Conservation (phyloP, 1,284 basidiomycete species). For the Boletus sp. region DNA sequence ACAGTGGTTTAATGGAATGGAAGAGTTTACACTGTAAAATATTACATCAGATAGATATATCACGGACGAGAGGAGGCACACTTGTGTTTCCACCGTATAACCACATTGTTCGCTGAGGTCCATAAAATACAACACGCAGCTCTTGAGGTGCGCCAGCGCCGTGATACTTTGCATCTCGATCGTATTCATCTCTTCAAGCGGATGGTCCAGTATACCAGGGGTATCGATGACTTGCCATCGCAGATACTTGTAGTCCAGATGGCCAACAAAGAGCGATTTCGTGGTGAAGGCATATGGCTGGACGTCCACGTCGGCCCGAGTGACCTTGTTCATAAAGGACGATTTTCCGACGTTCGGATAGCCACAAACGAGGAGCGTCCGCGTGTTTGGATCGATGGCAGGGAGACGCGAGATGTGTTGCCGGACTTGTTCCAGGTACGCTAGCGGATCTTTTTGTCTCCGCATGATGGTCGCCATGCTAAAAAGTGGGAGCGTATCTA, state of each 20-base stretch:
- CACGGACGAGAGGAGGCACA: slow-evolving; percentile 32
- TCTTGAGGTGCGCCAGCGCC: slow-evolving; percentile 89
- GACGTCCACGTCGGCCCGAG: slow-evolving; percentile 94
- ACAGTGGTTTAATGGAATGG: slow-evolving; percentile 96
- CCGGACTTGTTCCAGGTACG: slow-evolving; percentile 94
- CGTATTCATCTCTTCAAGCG: slow-evolving; percentile 97
- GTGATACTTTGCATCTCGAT: slow-evolving; percentile 99
- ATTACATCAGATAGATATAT: slow-evolving; percentile 1
- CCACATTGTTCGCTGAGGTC: slow-evolving; percentile 96
- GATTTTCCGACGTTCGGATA: slow-evolving; percentile 98
- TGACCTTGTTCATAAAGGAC: slow-evolving; percentile 97
- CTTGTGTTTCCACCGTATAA: slow-evolving; percentile 90
- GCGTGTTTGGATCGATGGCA: slow-evolving; percentile 93
- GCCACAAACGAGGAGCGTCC: slow-evolving; percentile 91
- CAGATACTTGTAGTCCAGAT: slow-evolving; percentile 96
- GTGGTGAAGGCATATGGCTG: slow-evolving; percentile 98
- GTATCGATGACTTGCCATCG: slow-evolving; percentile 98
- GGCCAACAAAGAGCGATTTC: slow-evolving; percentile 93
- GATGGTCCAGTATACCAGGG: slow-evolving; percentile 89
- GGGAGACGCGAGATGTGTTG: slow-evolving; percentile 97
- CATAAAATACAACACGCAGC: slow-evolving; percentile 94
- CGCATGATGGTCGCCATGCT: slow-evolving; percentile 97
- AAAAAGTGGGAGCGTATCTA: neutral
- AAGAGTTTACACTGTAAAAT: slow-evolving; percentile 85
- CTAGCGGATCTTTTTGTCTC: slow-evolving; percentile 93